Evolutionary conservation across 768 basidiomycete species (phyloP).

Genomic region (Amanita pallidorosea): DNA sequence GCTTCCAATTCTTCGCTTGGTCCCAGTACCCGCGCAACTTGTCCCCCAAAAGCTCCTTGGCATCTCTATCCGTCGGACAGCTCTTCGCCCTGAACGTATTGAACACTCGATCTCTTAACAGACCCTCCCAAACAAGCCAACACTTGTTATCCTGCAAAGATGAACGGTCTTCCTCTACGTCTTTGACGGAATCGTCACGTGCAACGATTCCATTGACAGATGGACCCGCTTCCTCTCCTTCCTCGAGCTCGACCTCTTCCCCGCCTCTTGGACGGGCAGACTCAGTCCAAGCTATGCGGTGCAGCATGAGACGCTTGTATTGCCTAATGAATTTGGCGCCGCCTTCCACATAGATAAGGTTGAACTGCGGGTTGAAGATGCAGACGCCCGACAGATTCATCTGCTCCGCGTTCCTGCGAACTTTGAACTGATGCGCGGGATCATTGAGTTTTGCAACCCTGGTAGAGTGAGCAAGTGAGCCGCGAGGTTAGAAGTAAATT

Average conservation of each 20-base stretch:
- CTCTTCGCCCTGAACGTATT: constrained; percentile 69
- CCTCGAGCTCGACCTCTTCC: constrained; percentile 62
- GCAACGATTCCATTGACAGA: constrained; percentile 1
- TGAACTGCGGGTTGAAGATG: constrained; percentile 84
- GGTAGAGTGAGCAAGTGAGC: constrained; percentile 1
- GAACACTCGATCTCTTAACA: constrained; percentile 74
- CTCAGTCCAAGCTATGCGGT: constrained; percentile 92
- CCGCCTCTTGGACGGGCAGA: constrained; percentile 68
- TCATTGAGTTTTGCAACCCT: constrained; percentile 87
- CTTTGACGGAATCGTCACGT: constrained; percentile 12
- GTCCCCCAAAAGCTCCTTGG: constrained; percentile 77
- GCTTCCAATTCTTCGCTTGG: constrained; percentile 82
- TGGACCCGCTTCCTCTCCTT: constrained; percentile 16
- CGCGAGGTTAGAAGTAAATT: not conserved
- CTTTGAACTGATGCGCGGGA: constrained; percentile 91
- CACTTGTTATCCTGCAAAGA: constrained; percentile 86
- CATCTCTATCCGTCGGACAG: constrained; percentile 76
- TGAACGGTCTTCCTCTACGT: constrained; percentile 18
- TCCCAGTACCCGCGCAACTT: constrained; percentile 92
- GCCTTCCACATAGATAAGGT: constrained; percentile 90
- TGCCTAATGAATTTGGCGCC: constrained; percentile 74
- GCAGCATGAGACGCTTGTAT: constrained; percentile 80
- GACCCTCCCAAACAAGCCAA: constrained; percentile 89
- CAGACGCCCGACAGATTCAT: constrained; percentile 79
- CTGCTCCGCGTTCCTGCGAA: constrained; percentile 93